These are phyloP conservation scores for Ceratopteris richardii DNA, from an alignment of 75 land plant genomes.

Conservation along the genomic window DNA sequence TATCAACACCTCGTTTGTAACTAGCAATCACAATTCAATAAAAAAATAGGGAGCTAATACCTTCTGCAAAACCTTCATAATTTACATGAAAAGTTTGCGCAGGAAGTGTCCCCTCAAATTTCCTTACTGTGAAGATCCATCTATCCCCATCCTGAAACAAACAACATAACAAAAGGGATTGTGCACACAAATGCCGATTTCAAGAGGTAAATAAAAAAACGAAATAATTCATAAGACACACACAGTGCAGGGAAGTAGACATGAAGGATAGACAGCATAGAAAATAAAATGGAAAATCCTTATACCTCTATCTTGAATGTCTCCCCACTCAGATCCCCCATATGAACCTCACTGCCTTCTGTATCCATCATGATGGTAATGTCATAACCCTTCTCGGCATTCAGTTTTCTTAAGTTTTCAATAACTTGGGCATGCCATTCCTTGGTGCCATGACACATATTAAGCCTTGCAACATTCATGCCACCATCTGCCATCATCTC, in stretches of 20 bases:
- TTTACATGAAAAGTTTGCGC: conserved; percentile 70
- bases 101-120: conserved; percentile 52
- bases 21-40: background rate
- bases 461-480: conserved; percentile 89
- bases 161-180: background rate
- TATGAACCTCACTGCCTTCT: conserved; percentile 95
- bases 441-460: conserved; percentile 93
- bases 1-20: background rate
- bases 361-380: conserved; percentile 98
- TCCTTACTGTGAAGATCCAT: conserved; percentile 84
- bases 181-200: background rate
- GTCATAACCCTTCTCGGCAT: conserved; percentile 79
- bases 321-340: conserved; percentile 82
- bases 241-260: background rate
- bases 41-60: conserved; percentile 17
- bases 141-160: conserved; percentile 77
- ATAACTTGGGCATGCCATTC: conserved; percentile 91
- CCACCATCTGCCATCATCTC: conserved; percentile 87
- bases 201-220: background rate
- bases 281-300: background rate
- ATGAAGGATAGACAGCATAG: background rate
- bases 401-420: conserved; percentile 56
- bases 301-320: background rate
- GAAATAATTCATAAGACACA: background rate
- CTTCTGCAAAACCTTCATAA: conserved; percentile 97